Percentiles rank a stretch among this genome's conserved stretches.
phyloP scores from a whole-genome alignment of 2,329 filamentous ascomycete genomes.

The Penicillium vulpinum region DNA sequence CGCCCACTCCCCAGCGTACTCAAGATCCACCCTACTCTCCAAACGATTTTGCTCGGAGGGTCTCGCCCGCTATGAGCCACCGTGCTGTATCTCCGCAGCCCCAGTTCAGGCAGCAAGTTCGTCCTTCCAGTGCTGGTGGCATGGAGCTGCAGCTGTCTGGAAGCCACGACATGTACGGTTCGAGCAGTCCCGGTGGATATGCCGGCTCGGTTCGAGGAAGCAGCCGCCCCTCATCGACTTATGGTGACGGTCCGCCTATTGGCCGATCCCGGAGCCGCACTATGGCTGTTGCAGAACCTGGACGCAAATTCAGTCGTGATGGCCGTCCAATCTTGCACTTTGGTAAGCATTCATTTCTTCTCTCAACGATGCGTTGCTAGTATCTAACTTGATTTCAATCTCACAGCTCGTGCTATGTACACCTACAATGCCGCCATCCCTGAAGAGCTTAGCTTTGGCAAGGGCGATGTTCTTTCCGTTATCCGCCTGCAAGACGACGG shows the following conservation, averaged over 20 bases:
- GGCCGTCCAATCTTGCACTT: constrained; percentile 88
- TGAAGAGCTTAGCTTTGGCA: constrained; percentile 87
- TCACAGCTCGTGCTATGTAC: constrained; percentile 83
- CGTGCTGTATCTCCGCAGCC: constrained; percentile 56
- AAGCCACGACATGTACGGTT: constrained; percentile 55
- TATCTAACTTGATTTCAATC: constrained; percentile 19
- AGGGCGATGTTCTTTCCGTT: constrained; percentile 88
- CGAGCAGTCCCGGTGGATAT: constrained; percentile 38
- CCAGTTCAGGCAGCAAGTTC: constrained; percentile 51
- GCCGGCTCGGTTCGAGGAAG: constrained; percentile 43
- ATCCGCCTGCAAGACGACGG: constrained; percentile 92
- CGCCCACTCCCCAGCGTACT: constrained; percentile 36
- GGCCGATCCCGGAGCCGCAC: constrained; percentile 72
- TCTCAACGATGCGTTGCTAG: not conserved
- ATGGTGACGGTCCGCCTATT: constrained; percentile 53
- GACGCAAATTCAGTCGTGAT: constrained; percentile 75
- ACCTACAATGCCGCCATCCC: constrained; percentile 93
- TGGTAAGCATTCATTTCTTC: constrained; percentile 62
- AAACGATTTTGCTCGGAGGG: constrained; percentile 41
- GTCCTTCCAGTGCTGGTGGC: constrained; percentile 51
- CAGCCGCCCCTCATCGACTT: constrained; percentile 49
- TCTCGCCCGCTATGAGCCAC: constrained; percentile 40
- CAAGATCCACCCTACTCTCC: constrained; percentile 47
- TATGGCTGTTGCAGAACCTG: constrained; percentile 70
- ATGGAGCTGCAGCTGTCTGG: constrained; percentile 70